These are phyloP conservation scores for Amanita muscaria DNA, from an alignment of 768 basidiomycete genomes.

Conservation along the genomic window DNA sequence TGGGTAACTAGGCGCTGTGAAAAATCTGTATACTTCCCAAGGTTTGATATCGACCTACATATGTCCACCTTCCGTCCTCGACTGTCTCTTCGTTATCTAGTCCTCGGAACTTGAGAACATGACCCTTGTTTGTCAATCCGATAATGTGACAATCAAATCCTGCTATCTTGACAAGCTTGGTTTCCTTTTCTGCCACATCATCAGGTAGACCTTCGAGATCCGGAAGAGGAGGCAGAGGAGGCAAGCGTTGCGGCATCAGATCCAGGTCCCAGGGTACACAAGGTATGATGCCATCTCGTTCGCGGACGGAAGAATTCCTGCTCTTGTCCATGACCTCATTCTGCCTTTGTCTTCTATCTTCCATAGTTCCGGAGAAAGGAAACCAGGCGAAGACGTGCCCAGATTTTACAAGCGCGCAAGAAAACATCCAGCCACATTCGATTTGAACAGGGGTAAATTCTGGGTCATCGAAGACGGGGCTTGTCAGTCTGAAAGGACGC, in stretches of 20 bases:
- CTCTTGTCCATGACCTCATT: slow-evolving; percentile 38
- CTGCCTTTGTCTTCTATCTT: slow-evolving; percentile 25
- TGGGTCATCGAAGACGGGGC: slow-evolving; percentile 38
- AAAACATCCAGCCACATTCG: slow-evolving; percentile 77
- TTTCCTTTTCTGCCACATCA: slow-evolving; percentile 19
- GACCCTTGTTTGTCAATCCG: slow-evolving; percentile 73
- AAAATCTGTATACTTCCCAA: slow-evolving; percentile 1
- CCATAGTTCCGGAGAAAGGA: slow-evolving; percentile 45
- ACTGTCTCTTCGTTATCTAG: slow-evolving; percentile 33
- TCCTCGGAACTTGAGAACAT: slow-evolving; percentile 57
- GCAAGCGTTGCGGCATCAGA: slow-evolving; percentile 48
- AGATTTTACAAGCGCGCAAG: slow-evolving; percentile 61
- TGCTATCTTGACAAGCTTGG: slow-evolving; percentile 70
- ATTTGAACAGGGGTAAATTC: slow-evolving; percentile 44
- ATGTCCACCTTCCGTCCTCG: slow-evolving; percentile 50
- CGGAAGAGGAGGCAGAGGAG: slow-evolving; percentile 54
- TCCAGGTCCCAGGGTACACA: slow-evolving; percentile 54
- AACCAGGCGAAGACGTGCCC: slow-evolving; percentile 74
- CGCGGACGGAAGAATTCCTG: slow-evolving; percentile 26
- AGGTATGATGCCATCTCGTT: slow-evolving; percentile 37
- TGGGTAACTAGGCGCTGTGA: slow-evolving; percentile 44
- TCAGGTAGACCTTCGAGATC: slow-evolving; percentile 26
- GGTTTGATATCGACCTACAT: slow-evolving; percentile 47
- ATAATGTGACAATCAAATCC: slow-evolving; percentile 65
- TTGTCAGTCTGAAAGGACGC: slow-evolving; percentile 57